Evolutionary conservation across 371 early-diverging fungal species (phyloP), one percentile per base, ranked within the genome.

Genomic region (Capillidium heterosporum): DNA sequence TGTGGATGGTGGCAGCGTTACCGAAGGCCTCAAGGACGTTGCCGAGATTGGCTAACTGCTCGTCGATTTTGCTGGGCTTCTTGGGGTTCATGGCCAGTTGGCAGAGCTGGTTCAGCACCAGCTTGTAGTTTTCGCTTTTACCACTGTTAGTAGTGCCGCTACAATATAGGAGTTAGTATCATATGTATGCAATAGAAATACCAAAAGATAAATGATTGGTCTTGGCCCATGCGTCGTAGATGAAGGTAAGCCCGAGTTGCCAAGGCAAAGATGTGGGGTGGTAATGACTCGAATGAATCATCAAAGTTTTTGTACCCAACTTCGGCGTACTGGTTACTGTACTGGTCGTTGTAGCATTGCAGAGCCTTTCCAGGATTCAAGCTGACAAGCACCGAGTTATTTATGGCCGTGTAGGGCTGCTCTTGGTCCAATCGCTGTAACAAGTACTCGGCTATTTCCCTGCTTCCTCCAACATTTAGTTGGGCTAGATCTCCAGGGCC

Each of bases 141-240:
- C 94, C 94, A 26, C 82, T 78, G 17, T 90, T 91, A 21, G 81
- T 74, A 39, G 83, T 76, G 29, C 94, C 94, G 58, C 87, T 85
- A 62, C 8, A 48, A 48, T 7, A 35, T 13, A 48, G 10, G 10
- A n/a, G 15, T 8, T 8, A 32, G n/a, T 31, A n/a, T 28, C 11
- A 48, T 8, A 24, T 7, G n/a, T 8, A 8, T n/a, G 4, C 7
- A 26, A 48, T 8, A n/a, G 3, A 31, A 8, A 8, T 80, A 87
- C 80, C 74, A 87, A 66, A 76, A 66, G 31, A 84, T 17, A 48
- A 48, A 57, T n/a, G 26, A 80, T 61, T 76, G 89, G 72, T 75
- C 93, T 70, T 75, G 83, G 51, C 76, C 88, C 67, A 84, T 81
- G 67, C 76, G 77, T 68, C 82, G 83, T 91, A 74, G 87, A 75